A percentile compares a stretch with the other conserved stretches of the same genome.
These are phyloP conservation scores for Teunomyces cretensis DNA, from an alignment of 805 yeast species.

Conservation along the genomic window DNA sequence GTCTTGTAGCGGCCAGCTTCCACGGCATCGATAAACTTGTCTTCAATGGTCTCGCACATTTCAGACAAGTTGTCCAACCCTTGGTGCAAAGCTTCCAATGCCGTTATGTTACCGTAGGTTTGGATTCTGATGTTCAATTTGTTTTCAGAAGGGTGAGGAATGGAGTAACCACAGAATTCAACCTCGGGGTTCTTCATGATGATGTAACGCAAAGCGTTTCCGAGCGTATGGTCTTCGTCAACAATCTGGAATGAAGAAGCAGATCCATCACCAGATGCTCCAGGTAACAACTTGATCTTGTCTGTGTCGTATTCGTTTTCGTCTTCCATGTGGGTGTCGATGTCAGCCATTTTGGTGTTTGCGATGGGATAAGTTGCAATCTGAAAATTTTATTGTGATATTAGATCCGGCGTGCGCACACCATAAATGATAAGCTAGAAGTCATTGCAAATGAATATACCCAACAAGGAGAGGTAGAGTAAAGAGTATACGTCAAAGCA, in stretches of 20 bases:
- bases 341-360: slow-evolving; percentile 4
- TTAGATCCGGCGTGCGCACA: slow-evolving; percentile 2
- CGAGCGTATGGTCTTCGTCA: slow-evolving; percentile 95
- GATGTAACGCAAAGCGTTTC: slow-evolving; percentile 89
- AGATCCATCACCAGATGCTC: slow-evolving; percentile 88
- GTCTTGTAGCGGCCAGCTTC: slow-evolving; percentile 53
- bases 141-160: slow-evolving; percentile 96
- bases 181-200: slow-evolving; percentile 98
- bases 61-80: slow-evolving; percentile 85
- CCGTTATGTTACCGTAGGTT: slow-evolving; percentile 83
- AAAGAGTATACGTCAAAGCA: too few species aligned
- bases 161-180: slow-evolving; percentile 97
- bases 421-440: neutral
- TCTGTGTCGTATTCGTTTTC: slow-evolving; percentile 53
- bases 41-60: slow-evolving; percentile 81
- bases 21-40: slow-evolving; percentile 67
- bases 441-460: too few species aligned
- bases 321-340: slow-evolving; percentile 27
- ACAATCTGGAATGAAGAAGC: slow-evolving; percentile 91
- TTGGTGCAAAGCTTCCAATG: slow-evolving; percentile 88
- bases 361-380: slow-evolving; percentile 5
- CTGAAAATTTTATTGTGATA: slow-evolving; percentile 8
- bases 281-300: slow-evolving; percentile 71
- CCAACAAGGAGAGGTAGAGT: neutral
- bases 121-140: slow-evolving; percentile 89